A percentile compares a stretch with the other conserved stretches of the same genome.
Conservation (phyloP, 495 filamentous ascomycete species). For the Bathelium albidoporum region DNA sequence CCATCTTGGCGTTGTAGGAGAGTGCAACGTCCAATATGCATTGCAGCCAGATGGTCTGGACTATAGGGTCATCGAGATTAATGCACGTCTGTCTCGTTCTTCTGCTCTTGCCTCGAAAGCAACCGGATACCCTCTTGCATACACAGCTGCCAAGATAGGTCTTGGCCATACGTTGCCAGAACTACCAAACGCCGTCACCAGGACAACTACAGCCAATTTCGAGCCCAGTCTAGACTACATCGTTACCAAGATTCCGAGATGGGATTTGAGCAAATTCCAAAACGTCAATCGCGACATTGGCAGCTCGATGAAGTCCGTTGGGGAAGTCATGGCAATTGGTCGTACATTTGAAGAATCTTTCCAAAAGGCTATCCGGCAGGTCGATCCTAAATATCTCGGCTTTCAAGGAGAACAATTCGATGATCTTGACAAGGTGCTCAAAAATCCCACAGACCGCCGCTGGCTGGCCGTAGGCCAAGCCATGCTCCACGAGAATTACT, state of each 20-base stretch:
- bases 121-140: slow-evolving; percentile 90
- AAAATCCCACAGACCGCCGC: slow-evolving; percentile 86
- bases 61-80: slow-evolving; percentile 99
- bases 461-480: slow-evolving; percentile 97
- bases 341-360: slow-evolving; percentile 98
- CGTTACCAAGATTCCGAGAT: slow-evolving; percentile 95
- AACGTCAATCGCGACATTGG: slow-evolving; percentile 97
- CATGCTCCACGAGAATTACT: slow-evolving; percentile 93
- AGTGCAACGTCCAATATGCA: slow-evolving; percentile 98
- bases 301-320: slow-evolving; percentile 94
- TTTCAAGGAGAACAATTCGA: slow-evolving; percentile 95
- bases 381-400: slow-evolving; percentile 81
- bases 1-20: slow-evolving; percentile 91
- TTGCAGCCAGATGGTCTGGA: slow-evolving; percentile 93
- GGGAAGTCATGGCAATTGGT: slow-evolving; percentile 98
- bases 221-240: slow-evolving; percentile 95
- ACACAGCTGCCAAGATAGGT: slow-evolving; percentile 91
- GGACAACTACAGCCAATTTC: slow-evolving; percentile 98
- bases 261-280: slow-evolving; percentile 97
- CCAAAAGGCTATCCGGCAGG: slow-evolving; percentile 94
- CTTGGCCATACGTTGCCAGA: slow-evolving; percentile 90
- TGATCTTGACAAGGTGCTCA: slow-evolving; percentile 76
- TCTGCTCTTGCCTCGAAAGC: slow-evolving; percentile 94
- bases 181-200: slow-evolving; percentile 92
- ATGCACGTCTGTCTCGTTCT: slow-evolving; percentile 88